Percentiles rank a stretch among this genome's conserved stretches.
phyloP scores from a whole-genome alignment of 805 yeast genomes.

The Candida oleophila region DNA sequence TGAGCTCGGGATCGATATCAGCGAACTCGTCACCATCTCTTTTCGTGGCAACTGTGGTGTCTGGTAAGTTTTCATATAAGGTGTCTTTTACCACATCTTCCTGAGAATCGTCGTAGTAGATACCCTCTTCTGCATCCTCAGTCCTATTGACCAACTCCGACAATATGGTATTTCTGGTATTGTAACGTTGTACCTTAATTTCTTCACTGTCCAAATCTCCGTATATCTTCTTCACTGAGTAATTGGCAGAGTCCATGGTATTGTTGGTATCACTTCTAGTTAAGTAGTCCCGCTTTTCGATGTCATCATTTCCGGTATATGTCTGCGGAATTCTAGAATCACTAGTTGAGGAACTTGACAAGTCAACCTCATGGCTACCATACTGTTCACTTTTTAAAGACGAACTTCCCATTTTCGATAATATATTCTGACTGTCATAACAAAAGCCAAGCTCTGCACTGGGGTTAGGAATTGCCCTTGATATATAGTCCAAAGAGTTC shows the following conservation, averaged over 20 bases:
- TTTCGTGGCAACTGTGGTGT: constrained; percentile 22
- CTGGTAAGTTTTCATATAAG: constrained; percentile 16
- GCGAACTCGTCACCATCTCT: constrained; percentile 32
- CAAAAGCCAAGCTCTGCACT: too few species aligned
- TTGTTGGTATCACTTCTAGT: constrained; percentile 1
- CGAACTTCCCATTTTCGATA: neutral
- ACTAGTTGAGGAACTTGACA: neutral
- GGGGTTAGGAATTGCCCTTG: neutral
- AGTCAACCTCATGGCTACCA: neutral
- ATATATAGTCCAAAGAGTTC: neutral
- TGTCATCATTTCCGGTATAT: neutral
- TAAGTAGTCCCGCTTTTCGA: neutral
- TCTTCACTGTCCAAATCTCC: constrained; percentile 30
- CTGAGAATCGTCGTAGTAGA: constrained; percentile 5
- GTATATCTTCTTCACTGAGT: constrained; percentile 28
- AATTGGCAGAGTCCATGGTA: neutral
- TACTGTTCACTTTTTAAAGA: neutral
- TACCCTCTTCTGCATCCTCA: constrained; percentile 13
- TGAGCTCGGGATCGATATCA: constrained; percentile 35
- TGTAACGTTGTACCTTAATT: constrained; percentile 28
- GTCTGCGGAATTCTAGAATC: neutral
- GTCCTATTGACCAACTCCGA: constrained; percentile 19
- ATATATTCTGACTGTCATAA: too few species aligned
- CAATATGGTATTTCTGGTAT: constrained; percentile 30
- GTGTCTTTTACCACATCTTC: neutral